These are phyloP conservation scores for Benincasa hispida DNA, from an alignment of 306 rosid species.

Conservation along the genomic window DNA sequence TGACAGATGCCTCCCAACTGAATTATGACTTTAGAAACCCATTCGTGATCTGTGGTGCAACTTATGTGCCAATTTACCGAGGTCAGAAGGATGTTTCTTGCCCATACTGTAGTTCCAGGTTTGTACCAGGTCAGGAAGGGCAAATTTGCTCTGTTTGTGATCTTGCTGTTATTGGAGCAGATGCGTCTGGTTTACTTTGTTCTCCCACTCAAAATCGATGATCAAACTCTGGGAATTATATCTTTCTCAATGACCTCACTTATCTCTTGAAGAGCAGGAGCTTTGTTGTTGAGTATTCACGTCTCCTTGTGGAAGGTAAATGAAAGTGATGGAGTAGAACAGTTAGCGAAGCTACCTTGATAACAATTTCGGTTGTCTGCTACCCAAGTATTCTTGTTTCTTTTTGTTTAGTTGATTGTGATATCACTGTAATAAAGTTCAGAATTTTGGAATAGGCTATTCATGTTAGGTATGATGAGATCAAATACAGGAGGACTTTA, in stretches of 20 bases:
- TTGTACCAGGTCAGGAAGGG: slow-evolving; percentile 64
- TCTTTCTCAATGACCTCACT: neutral
- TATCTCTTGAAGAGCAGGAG: neutral
- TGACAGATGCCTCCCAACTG: slow-evolving; percentile 56
- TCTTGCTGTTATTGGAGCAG: slow-evolving; percentile 73
- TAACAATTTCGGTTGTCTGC: neutral
- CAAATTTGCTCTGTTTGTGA: slow-evolving; percentile 51
- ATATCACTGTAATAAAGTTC: slow-evolving; percentile 6
- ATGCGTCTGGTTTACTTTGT: slow-evolving; percentile 91
- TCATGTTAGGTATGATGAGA: slow-evolving; percentile 6
- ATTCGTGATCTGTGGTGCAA: slow-evolving; percentile 76
- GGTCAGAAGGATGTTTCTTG: slow-evolving; percentile 86
- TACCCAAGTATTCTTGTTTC: neutral
- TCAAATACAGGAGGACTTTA: slow-evolving; percentile 1
- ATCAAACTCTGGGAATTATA: slow-evolving; percentile 16
- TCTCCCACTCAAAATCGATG: slow-evolving; percentile 63
- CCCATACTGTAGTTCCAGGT: slow-evolving; percentile 78
- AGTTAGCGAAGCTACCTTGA: neutral
- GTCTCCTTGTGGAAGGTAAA: neutral
- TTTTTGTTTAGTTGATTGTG: neutral
- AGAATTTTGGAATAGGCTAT: slow-evolving; percentile 7
- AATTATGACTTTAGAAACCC: slow-evolving; percentile 89
- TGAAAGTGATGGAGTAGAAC: neutral
- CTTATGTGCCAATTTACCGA: slow-evolving; percentile 77
- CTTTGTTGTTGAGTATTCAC: neutral